Conservation (phyloP, 108 stramenopile species). For the Cyclotella choctawhatcheeana region DNA sequence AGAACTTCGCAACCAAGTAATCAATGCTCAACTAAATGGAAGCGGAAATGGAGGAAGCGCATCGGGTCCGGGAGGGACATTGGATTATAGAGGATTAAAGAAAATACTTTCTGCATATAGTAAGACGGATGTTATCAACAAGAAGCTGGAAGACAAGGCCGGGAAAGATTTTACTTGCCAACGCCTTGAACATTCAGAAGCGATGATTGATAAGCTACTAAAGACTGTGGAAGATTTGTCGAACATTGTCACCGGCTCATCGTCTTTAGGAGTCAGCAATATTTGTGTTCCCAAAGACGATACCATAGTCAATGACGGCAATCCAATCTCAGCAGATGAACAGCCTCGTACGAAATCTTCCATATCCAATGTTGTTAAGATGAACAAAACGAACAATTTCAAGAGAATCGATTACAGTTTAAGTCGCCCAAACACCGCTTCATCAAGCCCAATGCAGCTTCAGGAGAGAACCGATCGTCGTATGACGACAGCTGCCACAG, state of each 20-base stretch:
- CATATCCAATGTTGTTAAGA: neutral
- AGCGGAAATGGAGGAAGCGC: no score
- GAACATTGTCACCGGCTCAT: neutral
- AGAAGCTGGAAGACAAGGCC: slow-evolving; percentile 12
- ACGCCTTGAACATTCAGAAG: slow-evolving; percentile 11
- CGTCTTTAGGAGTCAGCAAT: neutral
- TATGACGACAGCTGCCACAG: no score
- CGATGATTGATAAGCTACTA: slow-evolving; percentile 13
- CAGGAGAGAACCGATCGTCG: no score
- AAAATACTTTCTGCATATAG: neutral
- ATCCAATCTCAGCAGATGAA: no score
- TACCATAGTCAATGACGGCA: neutral
- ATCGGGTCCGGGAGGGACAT: neutral
- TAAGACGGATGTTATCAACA: slow-evolving; percentile 5
- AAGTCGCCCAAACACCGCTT: neutral
- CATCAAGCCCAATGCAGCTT: neutral
- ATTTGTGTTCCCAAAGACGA: neutral
- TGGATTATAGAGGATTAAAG: slow-evolving; percentile 3
- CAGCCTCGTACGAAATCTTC: neutral
- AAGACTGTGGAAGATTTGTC: neutral
- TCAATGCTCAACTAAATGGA: slow-evolving; percentile 6
- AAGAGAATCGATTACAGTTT: neutral
- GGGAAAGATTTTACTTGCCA: neutral
- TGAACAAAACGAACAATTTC: neutral
- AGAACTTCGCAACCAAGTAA: slow-evolving; percentile 1